These are phyloP conservation scores for Fusarium albosuccineum DNA, from an alignment of 2,329 filamentous ascomycete genomes.

Conservation along the genomic window DNA sequence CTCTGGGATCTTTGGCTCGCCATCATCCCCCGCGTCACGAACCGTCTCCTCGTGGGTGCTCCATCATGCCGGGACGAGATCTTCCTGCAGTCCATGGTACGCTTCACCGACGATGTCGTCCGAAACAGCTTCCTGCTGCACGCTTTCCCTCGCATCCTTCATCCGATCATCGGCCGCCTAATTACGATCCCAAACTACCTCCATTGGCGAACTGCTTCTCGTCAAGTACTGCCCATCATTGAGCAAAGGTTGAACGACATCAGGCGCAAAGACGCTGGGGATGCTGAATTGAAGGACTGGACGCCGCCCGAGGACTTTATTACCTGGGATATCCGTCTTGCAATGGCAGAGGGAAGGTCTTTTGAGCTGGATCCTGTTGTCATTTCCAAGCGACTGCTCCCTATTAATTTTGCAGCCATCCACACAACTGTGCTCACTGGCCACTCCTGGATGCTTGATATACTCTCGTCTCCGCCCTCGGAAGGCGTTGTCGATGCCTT, in stretches of 20 bases:
- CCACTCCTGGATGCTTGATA: conserved; percentile 61
- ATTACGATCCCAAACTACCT: conserved; percentile 60
- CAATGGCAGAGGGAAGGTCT: conserved; percentile 57
- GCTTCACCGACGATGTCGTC: conserved; percentile 64
- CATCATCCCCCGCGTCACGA: conserved; percentile 59
- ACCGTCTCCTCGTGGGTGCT: conserved; percentile 57
- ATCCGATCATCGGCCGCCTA: conserved; percentile 63
- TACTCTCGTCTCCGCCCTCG: conserved; percentile 56
- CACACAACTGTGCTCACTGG: conserved; percentile 69
- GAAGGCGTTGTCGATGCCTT: conserved; percentile 54
- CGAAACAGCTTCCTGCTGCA: conserved; percentile 60
- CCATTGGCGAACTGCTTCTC: conserved; percentile 60
- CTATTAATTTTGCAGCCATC: conserved; percentile 70
- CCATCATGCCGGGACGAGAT: conserved; percentile 56
- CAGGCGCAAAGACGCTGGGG: conserved; percentile 54
- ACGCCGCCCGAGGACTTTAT: conserved; percentile 67
- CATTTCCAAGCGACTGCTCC: conserved; percentile 65
- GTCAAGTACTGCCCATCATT: conserved; percentile 62
- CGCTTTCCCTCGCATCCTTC: conserved; percentile 61
- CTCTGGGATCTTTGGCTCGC: conserved; percentile 60
- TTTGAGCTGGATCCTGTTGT: conserved; percentile 61
- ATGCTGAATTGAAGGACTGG: conserved; percentile 57
- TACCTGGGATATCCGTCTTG: conserved; percentile 68
- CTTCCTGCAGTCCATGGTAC: conserved; percentile 61
- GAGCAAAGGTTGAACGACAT: conserved; percentile 62